Conservation (phyloP, 2,329 filamentous ascomycete species). For the Aspergillus pseudoterreus region DNA sequence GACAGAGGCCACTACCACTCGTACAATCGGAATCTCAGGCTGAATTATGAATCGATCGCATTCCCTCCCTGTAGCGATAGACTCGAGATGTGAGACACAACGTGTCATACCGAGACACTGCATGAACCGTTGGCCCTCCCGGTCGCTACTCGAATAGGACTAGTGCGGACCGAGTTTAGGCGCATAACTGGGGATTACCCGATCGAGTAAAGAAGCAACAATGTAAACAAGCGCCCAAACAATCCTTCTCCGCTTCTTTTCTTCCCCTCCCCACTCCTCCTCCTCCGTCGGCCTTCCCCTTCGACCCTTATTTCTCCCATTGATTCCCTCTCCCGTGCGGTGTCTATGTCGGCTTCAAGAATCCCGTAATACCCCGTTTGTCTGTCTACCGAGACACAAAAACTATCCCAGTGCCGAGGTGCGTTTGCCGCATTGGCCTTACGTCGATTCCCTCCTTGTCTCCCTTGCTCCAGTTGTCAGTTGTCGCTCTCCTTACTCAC, state of each 20-base stretch:
- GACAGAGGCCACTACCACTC: too few species aligned
- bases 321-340: not conserved
- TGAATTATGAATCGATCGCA: too few species aligned
- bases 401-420: too few species aligned
- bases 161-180: not conserved
- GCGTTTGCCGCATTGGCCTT: not conserved
- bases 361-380: too few species aligned
- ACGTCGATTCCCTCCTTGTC: not conserved
- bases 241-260: not conserved
- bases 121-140: not conserved
- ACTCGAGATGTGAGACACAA: too few species aligned
- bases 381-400: too few species aligned
- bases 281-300: not conserved
- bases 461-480: not conserved
- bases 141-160: not conserved
- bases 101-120: too few species aligned
- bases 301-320: not conserved
- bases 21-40: too few species aligned
- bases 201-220: conserved; percentile 3
- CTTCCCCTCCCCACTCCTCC: not conserved
- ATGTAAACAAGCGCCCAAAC: conserved; percentile 5
- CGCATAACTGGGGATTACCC: conserved; percentile 1
- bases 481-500: not conserved
- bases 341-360: too few species aligned
- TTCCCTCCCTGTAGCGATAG: too few species aligned